phyloP scores from a whole-genome alignment of 257 asterid species.

The Ajuga chamaepitys region DNA sequence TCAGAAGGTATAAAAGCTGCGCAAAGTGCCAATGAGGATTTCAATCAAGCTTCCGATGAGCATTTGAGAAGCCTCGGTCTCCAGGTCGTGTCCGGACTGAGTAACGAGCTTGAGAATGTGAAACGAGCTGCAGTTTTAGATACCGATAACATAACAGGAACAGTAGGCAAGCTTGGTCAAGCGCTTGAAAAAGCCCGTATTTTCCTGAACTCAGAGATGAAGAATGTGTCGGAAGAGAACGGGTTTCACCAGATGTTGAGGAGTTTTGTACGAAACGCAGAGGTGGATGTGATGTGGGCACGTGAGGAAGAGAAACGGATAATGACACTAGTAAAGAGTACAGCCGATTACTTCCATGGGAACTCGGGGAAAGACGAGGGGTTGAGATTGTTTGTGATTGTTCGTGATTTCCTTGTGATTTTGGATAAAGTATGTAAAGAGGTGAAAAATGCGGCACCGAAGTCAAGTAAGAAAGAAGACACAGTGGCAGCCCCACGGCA shows the following conservation, averaged over 20 bases:
- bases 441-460: conserved; percentile 43
- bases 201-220: conserved; percentile 57
- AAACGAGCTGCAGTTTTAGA: conserved; percentile 66
- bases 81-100: conserved; percentile 57
- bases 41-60: conserved; percentile 48
- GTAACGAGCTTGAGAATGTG: conserved; percentile 68
- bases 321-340: conserved; percentile 71
- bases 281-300: conserved; percentile 50
- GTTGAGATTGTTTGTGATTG: conserved; percentile 60
- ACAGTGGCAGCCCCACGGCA: conserved; percentile 10
- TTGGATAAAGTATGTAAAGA: conserved; percentile 76
- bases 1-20: conserved; percentile 85
- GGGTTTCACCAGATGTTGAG: conserved; percentile 54
- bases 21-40: conserved; percentile 39
- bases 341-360: conserved; percentile 86
- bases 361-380: conserved; percentile 85
- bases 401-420: conserved; percentile 66
- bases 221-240: conserved; percentile 34
- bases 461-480: conserved; percentile 30
- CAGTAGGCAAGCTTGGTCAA: conserved; percentile 47
- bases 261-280: conserved; percentile 62
- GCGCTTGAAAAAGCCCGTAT: conserved; percentile 44
- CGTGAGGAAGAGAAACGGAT: conserved; percentile 82
- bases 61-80: conserved; percentile 53
- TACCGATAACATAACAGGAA: conserved; percentile 50